Base-by-base conservation (phyloP, 2,329 filamentous ascomycete genomes). In the Reticulascus tulasneorum region DNA sequence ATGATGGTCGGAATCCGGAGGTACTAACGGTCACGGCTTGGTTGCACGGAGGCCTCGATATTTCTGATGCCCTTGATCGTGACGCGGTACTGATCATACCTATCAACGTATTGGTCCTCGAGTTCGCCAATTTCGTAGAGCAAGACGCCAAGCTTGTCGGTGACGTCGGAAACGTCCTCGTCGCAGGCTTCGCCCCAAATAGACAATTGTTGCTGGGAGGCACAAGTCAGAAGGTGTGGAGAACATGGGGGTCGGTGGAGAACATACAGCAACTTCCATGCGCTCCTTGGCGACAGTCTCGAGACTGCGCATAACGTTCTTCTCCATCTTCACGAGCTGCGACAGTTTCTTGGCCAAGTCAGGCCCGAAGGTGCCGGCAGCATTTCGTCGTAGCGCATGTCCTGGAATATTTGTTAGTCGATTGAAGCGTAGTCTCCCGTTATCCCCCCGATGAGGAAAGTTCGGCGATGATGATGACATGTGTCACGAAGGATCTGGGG, bases 41-140 rank as follows among this genome's bases (percentile, higher is more conserved):
- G 93, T 68, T 98, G 93, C 33, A 98, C 93, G 16, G 91, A 97
- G 41, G 91, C 90, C 66, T 98, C 93, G 48, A 98, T 98, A 68
- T 98, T 98, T 55, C 93, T 86, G 57, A 98, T 95, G 63, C 89
- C 94, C 83, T 98, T 98, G 69, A 98, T 94, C 35, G 93, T 98
- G 39, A 98, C 86, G 58, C 93, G 88, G 72, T 97, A 98, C 68
- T 98, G 93, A 64, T 98, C 93, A 66, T 98, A 98, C 56, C 90
- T 87, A 64, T 98, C 93, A 62, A 98, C 90, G 56, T 94, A 97
- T 59, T 97, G 88, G 59, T 98, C 90, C 66, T 98, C 93, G 22
- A 97, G 81, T 68, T 98, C 93, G 60, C 90, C 93, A 53, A 98
- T 95, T 67, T 96, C 91, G 71, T 97, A 98, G 54, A 98, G 85